Conservation (phyloP, 805 yeast genomes). For the Saccharomycopsis malanga region DNA sequence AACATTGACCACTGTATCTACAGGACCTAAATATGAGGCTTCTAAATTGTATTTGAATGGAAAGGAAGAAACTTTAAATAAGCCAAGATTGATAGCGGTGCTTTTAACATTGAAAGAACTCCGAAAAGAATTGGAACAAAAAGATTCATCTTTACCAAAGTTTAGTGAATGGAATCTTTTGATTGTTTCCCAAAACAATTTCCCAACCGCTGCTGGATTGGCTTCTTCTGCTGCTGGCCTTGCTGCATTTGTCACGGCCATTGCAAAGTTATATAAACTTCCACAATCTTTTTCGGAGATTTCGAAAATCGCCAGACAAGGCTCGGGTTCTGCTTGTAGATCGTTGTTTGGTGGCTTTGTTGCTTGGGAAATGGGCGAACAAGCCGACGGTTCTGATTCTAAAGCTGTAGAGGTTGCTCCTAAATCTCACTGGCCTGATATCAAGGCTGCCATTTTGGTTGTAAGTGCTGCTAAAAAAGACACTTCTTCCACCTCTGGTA, state of each 20-base stretch:
- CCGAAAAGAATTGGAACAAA: conserved; percentile 53
- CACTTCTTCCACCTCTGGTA: conserved; percentile 89
- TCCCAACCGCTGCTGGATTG: conserved; percentile 98
- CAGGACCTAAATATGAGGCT: conserved; percentile 44
- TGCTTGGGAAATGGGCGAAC: conserved; percentile 96
- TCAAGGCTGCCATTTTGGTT: conserved; percentile 88
- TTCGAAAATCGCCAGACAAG: conserved; percentile 92
- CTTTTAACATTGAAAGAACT: conserved; percentile 62
- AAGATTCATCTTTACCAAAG: conserved; percentile 49
- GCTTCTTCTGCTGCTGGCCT: conserved; percentile 99
- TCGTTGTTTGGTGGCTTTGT: conserved; percentile 96
- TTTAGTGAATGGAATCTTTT: conserved; percentile 61
- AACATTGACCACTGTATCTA: conserved; percentile 84
- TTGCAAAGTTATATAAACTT: conserved; percentile 75
- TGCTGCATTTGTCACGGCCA: conserved; percentile 89
- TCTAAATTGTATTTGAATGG: conserved; percentile 87
- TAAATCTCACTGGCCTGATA: conserved; percentile 78
- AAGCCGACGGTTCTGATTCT: conserved; percentile 79
- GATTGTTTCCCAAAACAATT: conserved; percentile 89
- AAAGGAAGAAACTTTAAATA: conserved; percentile 61
- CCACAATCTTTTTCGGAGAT: conserved; percentile 83
- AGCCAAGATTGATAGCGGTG: conserved; percentile 40
- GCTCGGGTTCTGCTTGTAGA: conserved; percentile 98
- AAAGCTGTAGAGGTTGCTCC: conserved; percentile 91
- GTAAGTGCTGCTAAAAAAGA: conserved; percentile 93